phyloP scores from a whole-genome alignment of 805 yeast species.

The Huiozyma naganishii region DNA sequence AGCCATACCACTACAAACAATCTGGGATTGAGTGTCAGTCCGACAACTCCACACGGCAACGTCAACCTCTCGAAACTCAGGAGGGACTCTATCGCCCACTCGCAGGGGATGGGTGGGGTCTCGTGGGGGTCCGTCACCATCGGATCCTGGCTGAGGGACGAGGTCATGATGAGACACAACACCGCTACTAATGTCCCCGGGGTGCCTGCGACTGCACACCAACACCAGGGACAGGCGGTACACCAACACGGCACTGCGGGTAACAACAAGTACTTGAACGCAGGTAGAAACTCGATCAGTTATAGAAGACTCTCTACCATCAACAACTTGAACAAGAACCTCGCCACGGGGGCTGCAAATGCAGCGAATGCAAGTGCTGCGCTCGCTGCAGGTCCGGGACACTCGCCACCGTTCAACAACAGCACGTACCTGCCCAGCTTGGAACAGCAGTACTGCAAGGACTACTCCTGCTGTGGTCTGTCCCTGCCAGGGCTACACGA shows the following conservation, averaged over 20 bases:
- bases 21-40: background rate
- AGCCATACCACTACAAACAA: background rate
- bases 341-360: background rate
- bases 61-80: slow-evolving; percentile 4
- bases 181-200: background rate
- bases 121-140: slow-evolving; percentile 95
- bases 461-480: slow-evolving; percentile 93
- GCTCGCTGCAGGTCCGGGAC: background rate
- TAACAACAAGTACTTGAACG: background rate
- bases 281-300: slow-evolving; percentile 3
- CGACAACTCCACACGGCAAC: background rate
- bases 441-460: slow-evolving; percentile 94
- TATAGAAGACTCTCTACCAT: slow-evolving; percentile 9
- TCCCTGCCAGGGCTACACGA: slow-evolving; percentile 89
- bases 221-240: background rate
- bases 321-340: slow-evolving; percentile 1
- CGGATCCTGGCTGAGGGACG: slow-evolving; percentile 94
- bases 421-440: slow-evolving; percentile 82
- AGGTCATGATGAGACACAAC: slow-evolving; percentile 50
- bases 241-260: background rate
- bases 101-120: slow-evolving; percentile 96
- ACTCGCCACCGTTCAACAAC: slow-evolving; percentile 51
- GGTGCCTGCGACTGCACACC: background rate
- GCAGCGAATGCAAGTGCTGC: slow-evolving; percentile 7
- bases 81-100: slow-evolving; percentile 86